phyloP scores from a whole-genome alignment of 345 rosid species.

The Rhizophora mangle region DNA sequence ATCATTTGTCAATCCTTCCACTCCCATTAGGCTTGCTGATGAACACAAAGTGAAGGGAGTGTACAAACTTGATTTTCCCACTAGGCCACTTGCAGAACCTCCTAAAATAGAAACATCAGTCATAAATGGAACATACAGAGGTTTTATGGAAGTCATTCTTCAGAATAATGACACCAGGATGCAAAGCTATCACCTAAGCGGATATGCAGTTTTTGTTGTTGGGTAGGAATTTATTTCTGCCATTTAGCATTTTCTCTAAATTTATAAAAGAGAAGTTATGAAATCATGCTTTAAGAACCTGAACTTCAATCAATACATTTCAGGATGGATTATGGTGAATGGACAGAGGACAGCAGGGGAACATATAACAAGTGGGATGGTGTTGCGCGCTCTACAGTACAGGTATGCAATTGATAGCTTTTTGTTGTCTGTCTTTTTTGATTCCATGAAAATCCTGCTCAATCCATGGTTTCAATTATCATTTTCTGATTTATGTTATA shows the following conservation, averaged over 20 bases:
- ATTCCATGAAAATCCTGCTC: background rate
- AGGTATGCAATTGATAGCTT: constrained; percentile 42
- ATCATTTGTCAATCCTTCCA: constrained; percentile 78
- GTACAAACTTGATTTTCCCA: constrained; percentile 91
- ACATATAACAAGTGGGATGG: constrained; percentile 99
- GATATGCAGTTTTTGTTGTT: constrained; percentile 89
- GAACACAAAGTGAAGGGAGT: constrained; percentile 70
- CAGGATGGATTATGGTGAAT: constrained; percentile 98
- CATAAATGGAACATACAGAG: constrained; percentile 90
- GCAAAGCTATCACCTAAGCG: constrained; percentile 89
- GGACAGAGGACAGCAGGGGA: constrained; percentile 96
- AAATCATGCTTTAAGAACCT: background rate
- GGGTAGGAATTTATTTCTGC: constrained; percentile 51
- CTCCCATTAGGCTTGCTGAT: constrained; percentile 94
- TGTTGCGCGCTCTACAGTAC: constrained; percentile 81
- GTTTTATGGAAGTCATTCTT: constrained; percentile 90
- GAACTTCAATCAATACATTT: constrained; percentile 15
- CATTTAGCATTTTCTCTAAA: constrained; percentile 1
- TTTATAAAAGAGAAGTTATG: background rate
- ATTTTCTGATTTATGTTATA: background rate
- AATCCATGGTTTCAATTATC: background rate
- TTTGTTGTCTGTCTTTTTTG: background rate
- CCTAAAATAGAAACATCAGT: constrained; percentile 67
- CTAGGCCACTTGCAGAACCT: constrained; percentile 67
- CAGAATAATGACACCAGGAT: constrained; percentile 97